Evolutionary conservation across 345 rosid species (phyloP).

Genomic region (Orychophragmus violaceus): DNA sequence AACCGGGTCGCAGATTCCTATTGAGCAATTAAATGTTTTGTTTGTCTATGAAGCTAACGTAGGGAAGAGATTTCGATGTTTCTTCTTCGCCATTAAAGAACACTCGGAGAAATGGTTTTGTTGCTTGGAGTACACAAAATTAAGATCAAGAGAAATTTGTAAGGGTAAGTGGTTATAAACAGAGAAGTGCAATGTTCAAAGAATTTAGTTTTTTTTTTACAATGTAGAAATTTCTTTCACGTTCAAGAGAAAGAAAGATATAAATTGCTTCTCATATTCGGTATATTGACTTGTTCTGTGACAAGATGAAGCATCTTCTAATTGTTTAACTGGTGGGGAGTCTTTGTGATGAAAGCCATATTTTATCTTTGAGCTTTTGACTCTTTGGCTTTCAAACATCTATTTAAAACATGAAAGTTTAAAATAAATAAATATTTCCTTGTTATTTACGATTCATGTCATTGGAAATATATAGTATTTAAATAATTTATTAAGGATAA

Average conservation of each 20-base stretch:
- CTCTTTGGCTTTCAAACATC: constrained; percentile 20
- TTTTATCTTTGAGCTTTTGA: constrained; percentile 24
- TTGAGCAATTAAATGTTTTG: constrained; percentile 37
- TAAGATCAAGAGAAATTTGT: neutral
- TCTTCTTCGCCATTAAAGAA: constrained; percentile 36
- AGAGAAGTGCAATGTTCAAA: neutral
- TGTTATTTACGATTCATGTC: too few relatives aligned
- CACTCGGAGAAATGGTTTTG: neutral
- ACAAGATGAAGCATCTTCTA: constrained; percentile 16
- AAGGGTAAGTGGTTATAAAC: neutral
- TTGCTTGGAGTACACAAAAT: constrained; percentile 15
- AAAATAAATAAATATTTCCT: too few relatives aligned
- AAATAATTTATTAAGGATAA: too few relatives aligned
- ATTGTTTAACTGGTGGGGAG: constrained; percentile 26
- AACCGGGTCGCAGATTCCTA: constrained; percentile 37
- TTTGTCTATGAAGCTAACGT: constrained; percentile 25
- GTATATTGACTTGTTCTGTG: constrained; percentile 28
- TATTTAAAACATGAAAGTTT: too few relatives aligned
- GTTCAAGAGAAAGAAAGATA: constrained; percentile 16
- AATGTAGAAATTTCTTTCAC: constrained; percentile 3
- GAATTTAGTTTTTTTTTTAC: neutral
- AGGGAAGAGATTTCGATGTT: constrained; percentile 50
- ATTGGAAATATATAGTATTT: too few relatives aligned
- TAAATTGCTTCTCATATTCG: constrained; percentile 13
- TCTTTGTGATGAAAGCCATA: constrained; percentile 28